These are phyloP conservation scores for Polychaeton citri DNA, from an alignment of 2,329 filamentous ascomycete species.

Conservation along the genomic window DNA sequence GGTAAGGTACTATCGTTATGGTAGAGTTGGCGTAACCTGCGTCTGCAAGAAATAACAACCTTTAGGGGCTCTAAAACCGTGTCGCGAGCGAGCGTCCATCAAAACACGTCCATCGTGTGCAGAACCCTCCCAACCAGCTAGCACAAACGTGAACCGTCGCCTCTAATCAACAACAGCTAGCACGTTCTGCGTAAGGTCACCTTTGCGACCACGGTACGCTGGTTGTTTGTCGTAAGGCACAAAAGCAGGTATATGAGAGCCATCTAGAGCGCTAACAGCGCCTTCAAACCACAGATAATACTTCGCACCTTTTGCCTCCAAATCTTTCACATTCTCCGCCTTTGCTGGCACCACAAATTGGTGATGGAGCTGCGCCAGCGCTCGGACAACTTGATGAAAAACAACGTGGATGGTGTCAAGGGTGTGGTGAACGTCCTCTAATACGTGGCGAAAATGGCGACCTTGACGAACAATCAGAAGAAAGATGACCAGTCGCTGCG, in stretches of 20 bases:
- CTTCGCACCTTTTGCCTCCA: too few species aligned
- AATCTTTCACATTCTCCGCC: too few species aligned
- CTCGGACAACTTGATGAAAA: too few species aligned
- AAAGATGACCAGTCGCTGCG: too few species aligned
- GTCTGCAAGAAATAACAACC: not conserved
- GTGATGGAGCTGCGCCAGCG: too few species aligned
- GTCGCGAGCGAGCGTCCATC: not conserved
- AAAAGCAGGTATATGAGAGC: not conserved
- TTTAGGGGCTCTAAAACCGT: not conserved
- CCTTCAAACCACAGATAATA: constrained; percentile 1
- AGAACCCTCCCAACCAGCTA: not conserved
- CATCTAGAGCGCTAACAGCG: not conserved
- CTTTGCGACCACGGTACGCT: not conserved
- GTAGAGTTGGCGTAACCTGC: not conserved
- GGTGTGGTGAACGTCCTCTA: too few species aligned
- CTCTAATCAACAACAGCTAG: not conserved
- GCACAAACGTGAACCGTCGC: not conserved
- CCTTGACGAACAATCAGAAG: too few species aligned
- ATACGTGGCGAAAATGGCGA: too few species aligned
- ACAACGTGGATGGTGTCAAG: too few species aligned
- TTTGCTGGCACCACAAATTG: too few species aligned
- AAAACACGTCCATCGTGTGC: not conserved
- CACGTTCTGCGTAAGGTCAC: not conserved
- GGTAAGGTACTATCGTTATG: not conserved
- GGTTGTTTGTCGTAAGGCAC: not conserved